Conservation (phyloP, 208 protist species). For the Trypanosoma mega region DNA sequence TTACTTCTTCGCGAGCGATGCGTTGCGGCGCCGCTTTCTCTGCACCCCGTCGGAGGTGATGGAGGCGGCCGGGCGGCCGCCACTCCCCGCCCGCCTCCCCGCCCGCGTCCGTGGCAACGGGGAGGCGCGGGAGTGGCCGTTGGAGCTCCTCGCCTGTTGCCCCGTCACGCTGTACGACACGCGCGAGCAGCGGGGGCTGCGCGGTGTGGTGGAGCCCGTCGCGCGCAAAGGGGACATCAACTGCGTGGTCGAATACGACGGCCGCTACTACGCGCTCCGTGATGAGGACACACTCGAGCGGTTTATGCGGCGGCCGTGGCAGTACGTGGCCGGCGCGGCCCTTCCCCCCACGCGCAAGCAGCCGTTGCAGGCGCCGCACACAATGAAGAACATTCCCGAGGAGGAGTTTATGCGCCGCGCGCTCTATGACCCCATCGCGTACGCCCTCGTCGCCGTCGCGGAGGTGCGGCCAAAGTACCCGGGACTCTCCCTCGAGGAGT, state of each 20-base stretch:
- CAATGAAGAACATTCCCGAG: constrained; percentile 36
- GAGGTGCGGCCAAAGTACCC: constrained; percentile 77
- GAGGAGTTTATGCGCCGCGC: constrained; percentile 80
- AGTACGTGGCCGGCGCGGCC: constrained; percentile 62
- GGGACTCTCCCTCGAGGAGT: constrained; percentile 79
- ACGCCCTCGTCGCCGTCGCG: constrained; percentile 75
- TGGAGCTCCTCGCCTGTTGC: constrained; percentile 85
- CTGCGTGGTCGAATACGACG: constrained; percentile 78
- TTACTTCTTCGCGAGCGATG: constrained; percentile 70
- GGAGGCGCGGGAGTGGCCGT: constrained; percentile 10
- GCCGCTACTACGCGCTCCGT: constrained; percentile 64
- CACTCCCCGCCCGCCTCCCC: constrained; percentile 55
- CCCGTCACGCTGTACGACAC: constrained; percentile 91
- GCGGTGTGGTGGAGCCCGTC: constrained; percentile 71
- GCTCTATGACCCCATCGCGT: constrained; percentile 84
- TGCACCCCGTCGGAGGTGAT: constrained; percentile 51
- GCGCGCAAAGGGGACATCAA: constrained; percentile 57
- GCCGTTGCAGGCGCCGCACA: constrained; percentile 46
- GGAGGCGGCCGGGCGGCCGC: constrained; percentile 35
- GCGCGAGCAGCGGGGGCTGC: constrained; percentile 67
- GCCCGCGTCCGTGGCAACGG: constrained; percentile 16
- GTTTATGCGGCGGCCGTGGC: constrained; percentile 85
- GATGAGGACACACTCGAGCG: constrained; percentile 46
- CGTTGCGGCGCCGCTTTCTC: constrained; percentile 68
- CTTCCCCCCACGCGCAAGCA: constrained; percentile 69